phyloP scores from a whole-genome alignment of 345 rosid species.

The Salix dunnii region DNA sequence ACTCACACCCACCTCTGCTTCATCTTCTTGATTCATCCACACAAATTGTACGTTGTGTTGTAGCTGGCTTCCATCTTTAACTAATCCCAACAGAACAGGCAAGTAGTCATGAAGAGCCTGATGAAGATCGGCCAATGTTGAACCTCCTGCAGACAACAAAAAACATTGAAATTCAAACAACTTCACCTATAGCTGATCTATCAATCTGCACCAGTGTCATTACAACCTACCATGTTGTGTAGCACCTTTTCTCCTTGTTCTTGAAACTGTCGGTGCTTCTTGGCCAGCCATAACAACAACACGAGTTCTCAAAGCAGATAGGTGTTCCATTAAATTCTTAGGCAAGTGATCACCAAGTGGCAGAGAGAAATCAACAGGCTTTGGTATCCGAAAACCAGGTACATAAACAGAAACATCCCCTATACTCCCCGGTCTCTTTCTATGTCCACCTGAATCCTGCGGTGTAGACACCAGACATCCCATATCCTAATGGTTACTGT shows the following conservation, averaged over 20 bases:
- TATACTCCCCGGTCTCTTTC: conserved; percentile 78
- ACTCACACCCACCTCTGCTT: conserved; percentile 60
- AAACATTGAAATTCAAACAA: conserved; percentile 20
- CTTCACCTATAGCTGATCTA: conserved; percentile 1
- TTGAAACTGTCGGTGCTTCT: conserved; percentile 91
- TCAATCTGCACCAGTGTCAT: conserved; percentile 1
- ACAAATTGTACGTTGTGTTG: conserved; percentile 74
- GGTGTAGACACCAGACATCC: conserved; percentile 92
- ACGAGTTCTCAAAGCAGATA: conserved; percentile 85
- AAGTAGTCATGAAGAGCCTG: conserved; percentile 97
- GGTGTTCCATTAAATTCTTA: conserved; percentile 65
- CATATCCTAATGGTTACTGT: conserved; percentile 44
- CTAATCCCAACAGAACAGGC: conserved; percentile 85
- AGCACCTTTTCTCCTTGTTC: conserved; percentile 85
- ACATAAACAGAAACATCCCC: conserved; percentile 88
- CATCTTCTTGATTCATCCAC: conserved; percentile 97
- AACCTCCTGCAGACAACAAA: conserved; percentile 58
- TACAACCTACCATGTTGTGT: conserved; percentile 83
- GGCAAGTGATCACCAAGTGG: conserved; percentile 68
- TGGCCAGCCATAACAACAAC: conserved; percentile 97
- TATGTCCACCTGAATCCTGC: conserved; percentile 69
- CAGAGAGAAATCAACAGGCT: conserved; percentile 73
- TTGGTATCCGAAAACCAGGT: conserved; percentile 94
- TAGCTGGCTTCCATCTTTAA: conserved; percentile 79
- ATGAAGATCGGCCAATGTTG: conserved; percentile 89